Evolutionary conservation across 2,329 filamentous ascomycete genomes (phyloP), one percentile per base, ranked within the genome.

Genomic region (Pseudogymnoascus sp.): DNA sequence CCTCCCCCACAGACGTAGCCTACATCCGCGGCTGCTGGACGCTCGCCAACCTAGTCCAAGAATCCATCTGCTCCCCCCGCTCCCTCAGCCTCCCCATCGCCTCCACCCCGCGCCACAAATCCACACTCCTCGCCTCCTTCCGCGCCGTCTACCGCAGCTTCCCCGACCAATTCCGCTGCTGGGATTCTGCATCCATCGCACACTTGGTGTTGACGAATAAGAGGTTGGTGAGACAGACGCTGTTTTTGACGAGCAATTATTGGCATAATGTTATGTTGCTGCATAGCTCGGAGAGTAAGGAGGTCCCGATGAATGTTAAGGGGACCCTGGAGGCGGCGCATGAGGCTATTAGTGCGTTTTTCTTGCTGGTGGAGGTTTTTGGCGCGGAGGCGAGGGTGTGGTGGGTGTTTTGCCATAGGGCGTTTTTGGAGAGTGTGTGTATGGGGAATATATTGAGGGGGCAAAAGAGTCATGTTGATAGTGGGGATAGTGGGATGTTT

Each of bases 391-490:
- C 89, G 1, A 82, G 86, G 13, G 89, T 92, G 0, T 93, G 90
- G 90, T 93, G 90, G 90, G 89, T 91, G 0, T 91, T 92, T 69
- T 90, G 92, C 73, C 90, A 93, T 72, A 80, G 90, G 1, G 90
- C 90, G 0, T 93, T 93, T 71, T 80, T 93, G 62, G 90, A 93
- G 77, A 88, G 88, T 34, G 74, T 87, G 71, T 90, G 85, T 75
- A 90, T 89, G 60, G 84, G 84, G 21, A 82, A 81, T 66, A 80
- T 87, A 23, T 73, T 88, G 64, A 77, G 80, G 43, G 83, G 86
- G 72, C 78, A 79, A 19, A 71, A 75, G 2, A 57, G 28, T 11
- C 63, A 62, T 28, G 51, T 36, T 39, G 64, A 64, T 45, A 23
- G 62, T 25, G 63, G 43, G 34, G 48, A 41, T 61, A 65, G 36